Percentiles rank a stretch among this genome's conserved stretches.
Evolutionary conservation across 352 stramenopile species (phyloP).

Genomic region (Aphanomyces euteiches): DNA sequence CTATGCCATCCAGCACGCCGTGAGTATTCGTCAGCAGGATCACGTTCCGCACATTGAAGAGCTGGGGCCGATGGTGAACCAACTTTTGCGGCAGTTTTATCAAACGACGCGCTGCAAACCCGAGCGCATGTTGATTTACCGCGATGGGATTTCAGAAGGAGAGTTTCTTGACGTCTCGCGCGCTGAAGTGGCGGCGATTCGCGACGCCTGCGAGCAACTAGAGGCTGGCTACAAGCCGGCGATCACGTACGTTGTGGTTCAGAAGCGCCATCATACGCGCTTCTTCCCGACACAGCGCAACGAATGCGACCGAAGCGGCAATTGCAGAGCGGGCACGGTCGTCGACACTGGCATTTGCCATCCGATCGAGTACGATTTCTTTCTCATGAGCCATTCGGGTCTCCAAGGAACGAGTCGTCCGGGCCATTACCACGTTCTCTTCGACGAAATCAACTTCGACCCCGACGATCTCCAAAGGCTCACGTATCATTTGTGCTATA

Average conservation of each 20-base stretch:
- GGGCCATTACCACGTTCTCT: conserved; percentile 80
- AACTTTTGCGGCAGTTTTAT: conserved; percentile 75
- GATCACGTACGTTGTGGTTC: conserved; percentile 86
- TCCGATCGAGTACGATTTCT: conserved; percentile 84
- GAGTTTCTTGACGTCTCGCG: conserved; percentile 81
- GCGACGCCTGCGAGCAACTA: conserved; percentile 56
- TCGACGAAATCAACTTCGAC: conserved; percentile 67
- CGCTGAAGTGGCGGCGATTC: conserved; percentile 71
- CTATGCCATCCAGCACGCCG: conserved; percentile 65
- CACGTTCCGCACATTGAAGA: conserved; percentile 75
- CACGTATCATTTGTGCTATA: conserved; percentile 80
- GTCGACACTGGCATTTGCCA: conserved; percentile 85
- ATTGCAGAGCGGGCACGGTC: conserved; percentile 70
- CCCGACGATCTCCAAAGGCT: conserved; percentile 67
- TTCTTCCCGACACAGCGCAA: conserved; percentile 49
- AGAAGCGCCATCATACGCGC: conserved; percentile 86
- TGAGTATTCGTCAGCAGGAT: conserved; percentile 63
- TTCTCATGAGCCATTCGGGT: conserved; percentile 78
- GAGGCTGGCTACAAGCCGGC: conserved; percentile 55
- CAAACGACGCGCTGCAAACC: conserved; percentile 51
- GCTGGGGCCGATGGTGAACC: conserved; percentile 54
- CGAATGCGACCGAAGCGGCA: conserved; percentile 60
- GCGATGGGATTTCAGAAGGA: conserved; percentile 82
- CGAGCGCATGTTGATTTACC: conserved; percentile 78
- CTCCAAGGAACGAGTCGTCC: conserved; percentile 79